Evolutionary conservation across 768 basidiomycete species (phyloP), one percentile per base, ranked within the genome.

Genomic region (Auricularia sp.): DNA sequence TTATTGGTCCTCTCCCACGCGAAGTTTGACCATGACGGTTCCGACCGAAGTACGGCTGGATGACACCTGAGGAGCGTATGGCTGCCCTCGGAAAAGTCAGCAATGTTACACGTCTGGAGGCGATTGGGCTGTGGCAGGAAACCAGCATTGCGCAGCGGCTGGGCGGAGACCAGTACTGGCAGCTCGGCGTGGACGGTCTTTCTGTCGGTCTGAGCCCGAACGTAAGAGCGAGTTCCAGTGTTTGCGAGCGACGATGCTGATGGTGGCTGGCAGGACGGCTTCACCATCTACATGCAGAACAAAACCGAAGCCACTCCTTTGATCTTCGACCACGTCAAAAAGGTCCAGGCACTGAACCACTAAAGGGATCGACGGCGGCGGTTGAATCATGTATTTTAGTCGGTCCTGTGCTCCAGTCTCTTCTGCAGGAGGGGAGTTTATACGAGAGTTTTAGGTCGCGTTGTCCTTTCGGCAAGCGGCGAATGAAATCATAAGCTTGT

Each of bases 91-190:
- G 67, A 3, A 63, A 35, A 16, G 36, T 36, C 18, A 62, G 61
- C 53, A 67, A 66, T 59, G 44, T 67, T 12, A 66, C 67, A 12
- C 64, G 67, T 34, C 51, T 62, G 33, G 35, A 67, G 39, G 67
- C 67, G 3, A 35, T 67, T 34, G 64, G 62, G 2, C 36, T 51
- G 5, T 67, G 67, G 67, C 67, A 67, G 53, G 43, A 53, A n/a
- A 59, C 67, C 23, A 59, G 36, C 36, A 39, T 67, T 5, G 36
- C 63, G 7, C 21, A 63, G 44, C 44, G 59, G n/a, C 62, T 67
- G 3, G 65, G 62, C 56, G 67, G 67, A 5, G 67, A 67, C 39
- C 62, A 62, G 56, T 67, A 62, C 62, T 67, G 67, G 67, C 67
- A 67, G 53, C 42, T 67, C 42, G 67, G 67, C 35, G 60, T 64